A percentile compares a stretch with the other conserved stretches of the same genome.
phyloP scores from a whole-genome alignment of 306 rosid genomes.

The Dryas octopetala region DNA sequence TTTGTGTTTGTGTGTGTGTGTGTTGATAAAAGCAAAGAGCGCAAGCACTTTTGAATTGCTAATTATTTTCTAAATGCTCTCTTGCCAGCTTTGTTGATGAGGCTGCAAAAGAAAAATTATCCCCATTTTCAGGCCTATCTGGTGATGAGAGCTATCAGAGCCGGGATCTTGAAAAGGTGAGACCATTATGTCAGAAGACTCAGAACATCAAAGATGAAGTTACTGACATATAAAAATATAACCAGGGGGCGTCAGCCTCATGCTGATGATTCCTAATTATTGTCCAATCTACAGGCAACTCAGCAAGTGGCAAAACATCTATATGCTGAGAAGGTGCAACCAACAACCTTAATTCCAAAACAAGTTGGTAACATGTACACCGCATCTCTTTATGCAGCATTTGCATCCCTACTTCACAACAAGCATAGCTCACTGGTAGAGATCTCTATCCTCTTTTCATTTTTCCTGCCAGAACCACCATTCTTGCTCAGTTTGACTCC shows the following conservation, averaged over 20 bases:
- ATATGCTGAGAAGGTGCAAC: conserved; percentile 82
- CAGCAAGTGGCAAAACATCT: conserved; percentile 89
- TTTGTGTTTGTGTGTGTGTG: too few relatives aligned
- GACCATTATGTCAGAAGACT: too few relatives aligned
- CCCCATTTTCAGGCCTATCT: conserved; percentile 65
- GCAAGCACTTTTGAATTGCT: too few relatives aligned
- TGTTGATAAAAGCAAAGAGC: too few relatives aligned
- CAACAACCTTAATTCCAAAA: conserved; percentile 87
- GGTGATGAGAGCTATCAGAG: conserved; percentile 85
- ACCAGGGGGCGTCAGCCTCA: too few relatives aligned
- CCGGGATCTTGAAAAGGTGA: conserved; percentile 98
- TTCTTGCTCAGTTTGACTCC: too few relatives aligned
- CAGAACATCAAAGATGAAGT: too few relatives aligned
- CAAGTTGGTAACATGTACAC: conserved; percentile 99
- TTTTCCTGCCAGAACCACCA: too few relatives aligned
- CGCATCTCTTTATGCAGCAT: conserved; percentile 98
- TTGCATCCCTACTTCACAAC: conserved; percentile 84
- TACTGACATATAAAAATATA: too few relatives aligned
- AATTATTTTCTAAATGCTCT: too few relatives aligned
- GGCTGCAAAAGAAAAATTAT: conserved; percentile 70
- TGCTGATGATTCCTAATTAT: too few relatives aligned
- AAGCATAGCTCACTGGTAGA: conserved; percentile 67
- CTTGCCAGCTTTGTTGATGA: conserved; percentile 42
- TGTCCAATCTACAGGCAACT: conserved; percentile 46
- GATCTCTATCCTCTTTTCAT: too few relatives aligned